Percentiles rank a stretch among this genome's conserved stretches.
These are phyloP conservation scores for Globisporangium sylvaticum DNA, from an alignment of 352 stramenopile species.

Conservation along the genomic window DNA sequence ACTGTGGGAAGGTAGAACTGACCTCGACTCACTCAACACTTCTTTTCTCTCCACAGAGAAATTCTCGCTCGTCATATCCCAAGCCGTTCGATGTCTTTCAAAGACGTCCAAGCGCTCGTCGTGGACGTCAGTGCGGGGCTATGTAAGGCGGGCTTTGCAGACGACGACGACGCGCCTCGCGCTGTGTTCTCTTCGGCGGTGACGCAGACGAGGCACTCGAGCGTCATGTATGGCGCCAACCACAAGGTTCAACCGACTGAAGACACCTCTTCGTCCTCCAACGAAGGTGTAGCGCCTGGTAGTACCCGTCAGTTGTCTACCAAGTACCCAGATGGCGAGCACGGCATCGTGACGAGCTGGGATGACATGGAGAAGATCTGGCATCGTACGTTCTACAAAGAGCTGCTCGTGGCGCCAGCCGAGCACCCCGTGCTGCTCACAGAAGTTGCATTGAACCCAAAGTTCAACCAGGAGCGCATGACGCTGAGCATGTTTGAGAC, in stretches of 20 bases:
- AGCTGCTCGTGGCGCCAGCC: slow-evolving; percentile 91
- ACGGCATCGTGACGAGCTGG: slow-evolving; percentile 99
- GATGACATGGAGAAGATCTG: slow-evolving; percentile 99
- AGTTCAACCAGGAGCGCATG: slow-evolving; percentile 87
- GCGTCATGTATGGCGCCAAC: not conserved
- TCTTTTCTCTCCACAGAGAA: no score
- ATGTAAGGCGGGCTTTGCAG: not conserved
- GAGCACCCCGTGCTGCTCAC: slow-evolving; percentile 94
- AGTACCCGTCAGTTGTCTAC: not conserved
- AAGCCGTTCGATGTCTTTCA: not conserved
- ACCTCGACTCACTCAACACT: not conserved
- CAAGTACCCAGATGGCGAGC: slow-evolving; percentile 47
- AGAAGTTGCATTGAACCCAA: slow-evolving; percentile 93
- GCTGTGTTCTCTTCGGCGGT: not conserved
- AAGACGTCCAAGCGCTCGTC: not conserved
- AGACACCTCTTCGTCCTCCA: no score
- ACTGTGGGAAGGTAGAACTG: not conserved
- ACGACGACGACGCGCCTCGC: not conserved
- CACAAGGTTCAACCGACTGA: no score
- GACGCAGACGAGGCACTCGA: not conserved
- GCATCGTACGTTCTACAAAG: slow-evolving; percentile 93
- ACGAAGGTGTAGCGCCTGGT: not conserved
- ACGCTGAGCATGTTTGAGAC: slow-evolving; percentile 97
- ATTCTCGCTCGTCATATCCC: no score
- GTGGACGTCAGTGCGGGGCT: not conserved